Base-by-base conservation (phyloP, 1,139 yeast species). In the Debaryomyces singareniensis region DNA sequence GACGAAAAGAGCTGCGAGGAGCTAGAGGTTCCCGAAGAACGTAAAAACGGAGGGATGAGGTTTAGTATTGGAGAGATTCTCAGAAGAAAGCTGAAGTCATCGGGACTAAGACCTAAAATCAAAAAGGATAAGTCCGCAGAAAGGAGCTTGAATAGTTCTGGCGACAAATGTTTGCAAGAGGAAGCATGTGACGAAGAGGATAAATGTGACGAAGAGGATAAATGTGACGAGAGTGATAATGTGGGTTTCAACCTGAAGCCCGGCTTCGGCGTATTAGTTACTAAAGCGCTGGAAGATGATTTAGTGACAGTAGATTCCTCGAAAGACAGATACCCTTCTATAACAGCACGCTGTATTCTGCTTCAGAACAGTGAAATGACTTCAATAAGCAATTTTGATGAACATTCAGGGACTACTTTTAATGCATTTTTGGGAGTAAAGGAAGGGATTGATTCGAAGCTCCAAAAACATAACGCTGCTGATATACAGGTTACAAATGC, bases 351-450 rank as follows among this genome's bases (percentile, higher is more conserved):
- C 31, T 62, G 68, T 30, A 55, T 63, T 12, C 56, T 64, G 15
- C 49, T 63, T 26, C 65, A 51, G 42, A 59, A 61, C 39, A 56
- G 64, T 39, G 70, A 62, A 31, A 60, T 62, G 68, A 62, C 68
- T 3, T 18, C 21, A 7, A n/a, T n/a, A 30, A 24, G 29, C 12
- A 33, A 40, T 4, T 29, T 28, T 15, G 25, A 27, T 7, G 4
- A 21, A 18, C 21, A 18, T 7, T 7, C 21, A 7, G n/a, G 9
- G 21, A 7, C n/a, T 7, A 18, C 7, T n/a, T 7, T 7, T n/a
- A 7, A 7, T n/a, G 7, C 21, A 7, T 7, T 18, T 7, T 7
- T 7, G 21, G 9, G 9, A n/a, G n/a, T 7, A 7, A n/a, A 7
- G 21, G 21, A 18, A n/a, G 21, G 21, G 9, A 7, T 18, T 7